Conservation (phyloP, 2,329 filamentous ascomycete species). For the Fusarium subglutinans region DNA sequence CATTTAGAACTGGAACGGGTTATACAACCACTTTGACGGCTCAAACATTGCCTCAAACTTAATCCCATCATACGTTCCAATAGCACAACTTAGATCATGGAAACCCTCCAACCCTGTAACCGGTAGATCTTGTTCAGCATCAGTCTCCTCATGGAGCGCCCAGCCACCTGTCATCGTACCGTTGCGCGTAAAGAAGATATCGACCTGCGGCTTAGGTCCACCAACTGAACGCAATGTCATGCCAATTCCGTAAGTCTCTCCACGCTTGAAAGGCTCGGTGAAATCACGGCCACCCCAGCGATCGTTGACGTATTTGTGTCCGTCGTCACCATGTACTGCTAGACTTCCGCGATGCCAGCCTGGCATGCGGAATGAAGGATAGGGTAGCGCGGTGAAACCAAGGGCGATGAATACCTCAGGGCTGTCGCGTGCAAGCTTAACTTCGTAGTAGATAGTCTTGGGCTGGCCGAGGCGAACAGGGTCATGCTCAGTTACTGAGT, state of each 20-base stretch:
- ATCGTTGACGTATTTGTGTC: conserved; percentile 79
- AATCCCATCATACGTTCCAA: conserved; percentile 76
- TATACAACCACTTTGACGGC: conserved; percentile 66
- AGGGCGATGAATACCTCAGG: conserved; percentile 66
- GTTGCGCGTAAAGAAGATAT: conserved; percentile 74
- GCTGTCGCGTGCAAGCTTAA: conserved; percentile 62
- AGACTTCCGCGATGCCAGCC: conserved; percentile 83
- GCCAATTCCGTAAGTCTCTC: conserved; percentile 76
- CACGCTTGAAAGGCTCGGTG: conserved; percentile 67
- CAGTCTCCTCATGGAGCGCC: conserved; percentile 79
- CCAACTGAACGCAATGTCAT: conserved; percentile 65
- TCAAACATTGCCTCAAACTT: conserved; percentile 74
- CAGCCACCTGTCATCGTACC: conserved; percentile 69
- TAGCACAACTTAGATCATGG: conserved; percentile 74
- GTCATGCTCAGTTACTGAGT: conserved; percentile 67
- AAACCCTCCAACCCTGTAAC: conserved; percentile 75
- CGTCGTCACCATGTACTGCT: conserved; percentile 83
- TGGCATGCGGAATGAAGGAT: conserved; percentile 79
- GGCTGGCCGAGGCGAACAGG: conserved; percentile 55
- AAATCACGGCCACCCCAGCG: conserved; percentile 77
- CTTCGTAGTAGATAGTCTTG: conserved; percentile 76
- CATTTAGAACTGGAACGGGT: conserved; percentile 35
- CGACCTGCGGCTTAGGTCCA: conserved; percentile 45
- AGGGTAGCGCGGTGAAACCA: conserved; percentile 78
- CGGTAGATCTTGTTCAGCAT: conserved; percentile 68